These are phyloP conservation scores for Botrytis medusae DNA, from an alignment of 2,329 filamentous ascomycete genomes.

Conservation along the genomic window DNA sequence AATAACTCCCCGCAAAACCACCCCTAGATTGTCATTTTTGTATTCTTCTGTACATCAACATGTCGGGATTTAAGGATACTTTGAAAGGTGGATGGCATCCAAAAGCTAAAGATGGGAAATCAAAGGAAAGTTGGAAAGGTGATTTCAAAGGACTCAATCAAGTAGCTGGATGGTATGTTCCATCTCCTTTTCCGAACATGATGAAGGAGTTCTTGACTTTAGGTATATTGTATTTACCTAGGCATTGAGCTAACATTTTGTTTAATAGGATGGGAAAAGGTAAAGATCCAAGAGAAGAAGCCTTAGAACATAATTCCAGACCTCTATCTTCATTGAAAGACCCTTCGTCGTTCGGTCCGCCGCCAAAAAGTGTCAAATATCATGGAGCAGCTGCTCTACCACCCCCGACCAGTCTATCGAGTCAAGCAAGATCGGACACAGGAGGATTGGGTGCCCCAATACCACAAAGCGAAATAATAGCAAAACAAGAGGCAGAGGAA, in stretches of 20 bases:
- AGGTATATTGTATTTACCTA: neutral
- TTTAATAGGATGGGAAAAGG: slow-evolving; percentile 38
- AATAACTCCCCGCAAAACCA: slow-evolving; percentile 12
- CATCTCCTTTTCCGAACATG: neutral
- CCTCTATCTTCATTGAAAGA: slow-evolving; percentile 63
- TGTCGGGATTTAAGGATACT: slow-evolving; percentile 45
- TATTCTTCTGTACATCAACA: slow-evolving; percentile 1
- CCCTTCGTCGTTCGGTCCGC: slow-evolving; percentile 63
- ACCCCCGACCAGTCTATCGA: slow-evolving; percentile 15
- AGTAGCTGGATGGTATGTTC: slow-evolving; percentile 37
- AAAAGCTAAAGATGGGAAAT: slow-evolving; percentile 50
- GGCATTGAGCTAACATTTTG: neutral
- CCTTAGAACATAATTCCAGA: slow-evolving; percentile 38
- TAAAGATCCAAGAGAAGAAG: slow-evolving; percentile 33
- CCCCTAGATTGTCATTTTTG: neutral
- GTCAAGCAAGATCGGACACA: slow-evolving; percentile 36
- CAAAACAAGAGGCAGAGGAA: slow-evolving; percentile 38
- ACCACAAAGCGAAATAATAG: slow-evolving; percentile 40
- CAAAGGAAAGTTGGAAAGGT: slow-evolving; percentile 52
- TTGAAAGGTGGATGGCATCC: slow-evolving; percentile 56
- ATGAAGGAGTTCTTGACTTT: neutral
- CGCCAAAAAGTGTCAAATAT: slow-evolving; percentile 54
- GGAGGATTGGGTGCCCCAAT: slow-evolving; percentile 48
- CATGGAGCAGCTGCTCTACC: slow-evolving; percentile 37
- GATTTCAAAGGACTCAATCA: slow-evolving; percentile 42